Evolutionary conservation across 495 filamentous ascomycete genomes (phyloP), one percentile per base, ranked within the genome.

Genomic region (Aspergillus cavernicola): DNA sequence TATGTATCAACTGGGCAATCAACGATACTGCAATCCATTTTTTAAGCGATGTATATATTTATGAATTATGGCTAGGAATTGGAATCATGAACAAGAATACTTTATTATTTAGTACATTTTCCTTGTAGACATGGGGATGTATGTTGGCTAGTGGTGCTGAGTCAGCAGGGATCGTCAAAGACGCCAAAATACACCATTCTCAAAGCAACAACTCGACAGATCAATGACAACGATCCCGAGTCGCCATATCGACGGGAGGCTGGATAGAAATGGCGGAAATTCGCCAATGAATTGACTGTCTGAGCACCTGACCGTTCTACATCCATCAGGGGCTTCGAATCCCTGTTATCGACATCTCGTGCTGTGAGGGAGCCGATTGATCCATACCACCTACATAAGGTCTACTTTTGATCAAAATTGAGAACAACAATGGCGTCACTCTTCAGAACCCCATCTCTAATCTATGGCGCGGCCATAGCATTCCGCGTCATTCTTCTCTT

Each of bases 401-500:
- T n/a, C n/a, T n/a, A n/a, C n/a, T n/a, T n/a, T n/a, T n/a, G n/a
- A 28, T 4, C 4, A 28, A 33, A 13, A 33, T 10, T 11, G 9
- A 13, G 11, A 9, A n/a, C 31, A 33, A 58, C 26, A 26, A 69
- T 69, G 65, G 33, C 32, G 9, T 61, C 66, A 18, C 55, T 77
- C 29, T 80, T 79, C 54, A 64, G 63, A 53, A 69, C 71, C 10
- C 74, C 80, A 10, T 39, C 64, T 29, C 69, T 76, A 2, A 76
- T 96, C 44, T 90, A 95, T 64, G 51, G 82, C 20, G 72, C 80
- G 13, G 87, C 92, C 2, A 77, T 82, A 24, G 49, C 81, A 18
- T 78, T 97, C 3, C 86, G 93, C 42, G 57, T 80, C 7, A 68
- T 74, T 16, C 78, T 98, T 50, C 79, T 97, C 20, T 56, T 92